Evolutionary conservation across 1,139 yeast species (phyloP).

Genomic region (Hemisphaericaspora subhashii): DNA sequence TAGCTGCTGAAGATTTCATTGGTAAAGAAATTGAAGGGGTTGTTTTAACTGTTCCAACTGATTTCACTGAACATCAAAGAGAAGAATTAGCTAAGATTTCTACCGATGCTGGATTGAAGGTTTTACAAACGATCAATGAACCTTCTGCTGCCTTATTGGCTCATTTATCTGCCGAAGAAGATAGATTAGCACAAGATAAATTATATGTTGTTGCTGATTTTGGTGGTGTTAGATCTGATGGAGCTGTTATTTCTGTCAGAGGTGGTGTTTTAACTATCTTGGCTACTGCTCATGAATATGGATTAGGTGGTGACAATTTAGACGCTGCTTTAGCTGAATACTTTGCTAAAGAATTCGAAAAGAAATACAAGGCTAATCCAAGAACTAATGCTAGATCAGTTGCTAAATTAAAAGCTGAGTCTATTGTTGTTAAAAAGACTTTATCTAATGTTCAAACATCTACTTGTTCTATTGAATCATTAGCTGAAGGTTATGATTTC

Average conservation of each 20-base stretch:
- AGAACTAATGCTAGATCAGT: constrained; percentile 77
- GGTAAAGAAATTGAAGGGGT: constrained; percentile 81
- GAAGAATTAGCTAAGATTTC: constrained; percentile 62
- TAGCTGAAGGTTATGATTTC: constrained; percentile 93
- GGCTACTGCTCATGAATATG: constrained; percentile 80
- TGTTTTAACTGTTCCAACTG: constrained; percentile 89
- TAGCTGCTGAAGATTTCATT: constrained; percentile 90
- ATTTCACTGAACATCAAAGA: constrained; percentile 75
- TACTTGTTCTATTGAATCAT: constrained; percentile 90
- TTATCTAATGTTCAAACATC: constrained; percentile 87
- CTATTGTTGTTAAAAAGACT: constrained; percentile 86
- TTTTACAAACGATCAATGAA: constrained; percentile 87
- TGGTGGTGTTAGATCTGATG: constrained; percentile 96
- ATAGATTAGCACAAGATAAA: constrained; percentile 65
- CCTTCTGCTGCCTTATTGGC: constrained; percentile 92
- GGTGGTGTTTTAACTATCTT: constrained; percentile 90
- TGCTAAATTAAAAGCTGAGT: constrained; percentile 85
- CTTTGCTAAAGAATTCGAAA: constrained; percentile 92
- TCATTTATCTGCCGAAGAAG: constrained; percentile 57
- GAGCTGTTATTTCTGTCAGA: constrained; percentile 89
- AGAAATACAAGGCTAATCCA: constrained; percentile 82
- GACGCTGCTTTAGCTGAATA: constrained; percentile 79
- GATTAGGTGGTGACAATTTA: constrained; percentile 84
- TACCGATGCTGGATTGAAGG: constrained; percentile 70
- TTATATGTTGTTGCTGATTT: constrained; percentile 91